phyloP scores from a whole-genome alignment of 768 basidiomycete species.

The Tricholoma sp. region DNA sequence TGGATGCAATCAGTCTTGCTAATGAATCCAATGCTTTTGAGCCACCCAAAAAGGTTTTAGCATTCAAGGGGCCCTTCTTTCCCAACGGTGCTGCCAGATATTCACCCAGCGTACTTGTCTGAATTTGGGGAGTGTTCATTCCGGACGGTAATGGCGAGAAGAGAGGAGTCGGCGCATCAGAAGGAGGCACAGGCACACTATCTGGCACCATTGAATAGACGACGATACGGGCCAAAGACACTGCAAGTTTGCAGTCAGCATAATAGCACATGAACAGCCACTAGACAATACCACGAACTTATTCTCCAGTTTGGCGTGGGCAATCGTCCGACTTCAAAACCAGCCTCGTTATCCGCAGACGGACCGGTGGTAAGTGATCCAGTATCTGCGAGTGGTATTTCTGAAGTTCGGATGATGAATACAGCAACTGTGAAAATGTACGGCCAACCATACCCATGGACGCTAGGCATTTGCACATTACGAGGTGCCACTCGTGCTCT shows the following conservation, averaged over 20 bases:
- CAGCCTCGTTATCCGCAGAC: slow-evolving; percentile 65
- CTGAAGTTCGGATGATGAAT: slow-evolving; percentile 27
- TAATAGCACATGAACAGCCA: slow-evolving; percentile 6
- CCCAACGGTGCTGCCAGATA: slow-evolving; percentile 55
- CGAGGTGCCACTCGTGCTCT: slow-evolving; percentile 74
- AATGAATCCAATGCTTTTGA: slow-evolving; percentile 82
- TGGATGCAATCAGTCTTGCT: slow-evolving; percentile 79
- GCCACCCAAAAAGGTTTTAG: slow-evolving; percentile 68
- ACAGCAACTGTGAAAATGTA: slow-evolving; percentile 3
- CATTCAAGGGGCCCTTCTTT: slow-evolving; percentile 36
- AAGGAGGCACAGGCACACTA: slow-evolving; percentile 48
- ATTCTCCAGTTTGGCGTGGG: slow-evolving; percentile 75
- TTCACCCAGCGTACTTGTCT: slow-evolving; percentile 42
- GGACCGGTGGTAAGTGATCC: slow-evolving; percentile 75
- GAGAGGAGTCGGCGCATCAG: slow-evolving; percentile 65
- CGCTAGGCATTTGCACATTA: slow-evolving; percentile 86
- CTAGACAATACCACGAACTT: slow-evolving; percentile 34
- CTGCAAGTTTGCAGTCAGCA: slow-evolving; percentile 29
- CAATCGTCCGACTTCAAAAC: slow-evolving; percentile 68
- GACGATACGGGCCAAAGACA: slow-evolving; percentile 77
- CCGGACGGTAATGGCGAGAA: slow-evolving; percentile 69
- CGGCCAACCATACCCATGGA: slow-evolving; percentile 55
- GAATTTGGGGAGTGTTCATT: slow-evolving; percentile 50
- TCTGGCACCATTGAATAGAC: slow-evolving; percentile 85
- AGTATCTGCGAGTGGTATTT: slow-evolving; percentile 67